These are phyloP conservation scores for Hypseocharis bilobata DNA, from an alignment of 441 rosid genomes.

Conservation along the genomic window DNA sequence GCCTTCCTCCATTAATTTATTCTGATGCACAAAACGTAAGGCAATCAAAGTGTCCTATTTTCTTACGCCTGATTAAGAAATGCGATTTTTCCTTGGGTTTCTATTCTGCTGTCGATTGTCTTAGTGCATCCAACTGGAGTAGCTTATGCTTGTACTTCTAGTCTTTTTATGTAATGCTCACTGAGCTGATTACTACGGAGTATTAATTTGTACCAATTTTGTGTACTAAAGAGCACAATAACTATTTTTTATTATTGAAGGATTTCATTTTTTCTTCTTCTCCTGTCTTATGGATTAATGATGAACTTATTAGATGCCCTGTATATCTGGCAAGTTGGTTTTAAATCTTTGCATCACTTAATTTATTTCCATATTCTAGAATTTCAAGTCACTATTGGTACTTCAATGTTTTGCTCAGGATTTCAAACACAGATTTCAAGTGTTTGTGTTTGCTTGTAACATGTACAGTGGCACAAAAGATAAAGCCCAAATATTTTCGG, in stretches of 20 bases:
- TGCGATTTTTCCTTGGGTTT: conserved; percentile 21
- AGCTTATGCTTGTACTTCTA: conserved; percentile 17
- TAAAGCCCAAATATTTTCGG: no score
- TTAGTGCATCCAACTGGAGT: conserved; percentile 12
- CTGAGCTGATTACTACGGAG: conserved; percentile 21
- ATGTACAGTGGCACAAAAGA: no score
- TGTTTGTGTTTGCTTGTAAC: no score
- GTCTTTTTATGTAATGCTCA: conserved; percentile 20
- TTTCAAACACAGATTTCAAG: no score
- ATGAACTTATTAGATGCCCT: no score
- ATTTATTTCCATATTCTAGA: no score
- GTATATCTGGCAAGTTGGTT: neutral
- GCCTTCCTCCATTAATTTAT: conserved; percentile 8
- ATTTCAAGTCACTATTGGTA: no score
- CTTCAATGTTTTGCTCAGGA: no score
- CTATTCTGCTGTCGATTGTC: conserved; percentile 5
- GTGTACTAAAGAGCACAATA: conserved; percentile 1
- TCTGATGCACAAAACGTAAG: conserved; percentile 16
- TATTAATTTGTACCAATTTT: conserved; percentile 19
- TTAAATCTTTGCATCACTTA: neutral
- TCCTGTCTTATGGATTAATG: no score
- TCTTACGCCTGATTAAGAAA: conserved; percentile 15
- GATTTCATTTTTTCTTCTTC: conserved; percentile 5
- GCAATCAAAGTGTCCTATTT: conserved; percentile 16
- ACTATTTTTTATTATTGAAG: conserved; percentile 17